Base-by-base conservation (phyloP, 192 early-diverging fungal species). In the Spinellus fusiger region DNA sequence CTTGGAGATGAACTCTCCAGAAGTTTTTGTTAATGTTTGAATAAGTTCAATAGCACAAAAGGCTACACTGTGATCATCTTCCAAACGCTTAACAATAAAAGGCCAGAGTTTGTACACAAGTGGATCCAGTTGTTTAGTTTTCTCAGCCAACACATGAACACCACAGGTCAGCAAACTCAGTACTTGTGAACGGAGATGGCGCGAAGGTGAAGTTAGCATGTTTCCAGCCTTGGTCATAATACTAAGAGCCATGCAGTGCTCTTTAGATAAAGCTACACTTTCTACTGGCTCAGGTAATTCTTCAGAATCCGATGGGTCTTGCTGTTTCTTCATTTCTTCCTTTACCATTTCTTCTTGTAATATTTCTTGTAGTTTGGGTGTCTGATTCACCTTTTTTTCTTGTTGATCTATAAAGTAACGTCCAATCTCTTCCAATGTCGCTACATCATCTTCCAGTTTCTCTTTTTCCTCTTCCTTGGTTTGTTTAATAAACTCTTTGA, bases 51-150 rank as follows among this genome's bases (percentile, higher is more conserved):
- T 59, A 9, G 77, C 70, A 34, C 67, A 38, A 18, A 76, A 63
- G n/a, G 65, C 49, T 7, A 78, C 74, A 35, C 61, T 70, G 18
- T 61, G 62, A 44, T 73, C 64, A 54, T 78, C 74, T 15, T 66
- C 65, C 27, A 70, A 51, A 26, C 54, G 60, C 25, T 69, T 62
- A 1, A 84, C 56, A n/a, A 80, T 68, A 0, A 67, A 64, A 0
- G 78, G 78, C 82, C 82, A 84, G 16, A 78, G 56, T 4, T 52
- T 62, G 54, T 81, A 67, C 2, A 84, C 61, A 1, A 80, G 65
- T 26, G 76, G 71, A 49, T 78, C 68, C 25, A 84, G 38, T 25
- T 84, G 72, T 7, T 55, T 31, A 1, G 76, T 62, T 9, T 63
- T 65, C 6, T 68, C 59, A 9, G 66, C 55, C 4, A 84, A 50